Evolutionary conservation across 2,329 filamentous ascomycete genomes (phyloP), one percentile per base, ranked within the genome.

Genomic region (Penicillium sp.): DNA sequence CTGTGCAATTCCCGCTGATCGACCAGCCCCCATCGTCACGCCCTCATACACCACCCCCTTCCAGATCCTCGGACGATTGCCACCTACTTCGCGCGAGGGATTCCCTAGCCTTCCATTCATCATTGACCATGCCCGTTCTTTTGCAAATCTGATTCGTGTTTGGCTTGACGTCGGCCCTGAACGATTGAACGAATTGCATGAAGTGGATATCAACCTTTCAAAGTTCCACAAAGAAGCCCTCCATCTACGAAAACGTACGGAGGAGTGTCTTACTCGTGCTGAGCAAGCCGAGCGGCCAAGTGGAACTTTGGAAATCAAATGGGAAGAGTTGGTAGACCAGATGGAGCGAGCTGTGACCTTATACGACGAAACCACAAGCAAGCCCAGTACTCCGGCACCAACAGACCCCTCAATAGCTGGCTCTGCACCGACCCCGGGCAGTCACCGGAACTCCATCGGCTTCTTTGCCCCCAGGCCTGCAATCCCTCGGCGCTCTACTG

Each of bases 41-140:
- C 88, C 92, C 1, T 91, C 90, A 2, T 99, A 97, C 75, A 92
- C 90, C 45, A 97, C 94, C 0, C 94, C 94, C 0, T 86, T 94
- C 50, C 92, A 92, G 9, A 97, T 99, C 57, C 83, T 96, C 40
- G 86, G 88, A 41, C 88, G 94, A 1, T 77, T 97, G 13, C 88
- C 90, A 7, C 85, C 88, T 9, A 87, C 88, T 0, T 90, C 90
- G 8, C 85, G 90, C 52, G 94, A 99, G 75, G 94, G 94, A 0
- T 96, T 97, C 65, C 93, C 92, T 0, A 94, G 90, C 43, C 79
- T 99, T 13, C 94, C 94, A 0, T 97, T 96, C 69, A 82, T 99
- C 4, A 89, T 99, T 57, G 94, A 99, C 63, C 88, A 92, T 58
- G 86, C 92, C 7, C 85, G 90, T 57, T 92, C 90, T 63, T 92